phyloP scores from a whole-genome alignment of 23 red algal species.

The Pyropia yezoensis region DNA sequence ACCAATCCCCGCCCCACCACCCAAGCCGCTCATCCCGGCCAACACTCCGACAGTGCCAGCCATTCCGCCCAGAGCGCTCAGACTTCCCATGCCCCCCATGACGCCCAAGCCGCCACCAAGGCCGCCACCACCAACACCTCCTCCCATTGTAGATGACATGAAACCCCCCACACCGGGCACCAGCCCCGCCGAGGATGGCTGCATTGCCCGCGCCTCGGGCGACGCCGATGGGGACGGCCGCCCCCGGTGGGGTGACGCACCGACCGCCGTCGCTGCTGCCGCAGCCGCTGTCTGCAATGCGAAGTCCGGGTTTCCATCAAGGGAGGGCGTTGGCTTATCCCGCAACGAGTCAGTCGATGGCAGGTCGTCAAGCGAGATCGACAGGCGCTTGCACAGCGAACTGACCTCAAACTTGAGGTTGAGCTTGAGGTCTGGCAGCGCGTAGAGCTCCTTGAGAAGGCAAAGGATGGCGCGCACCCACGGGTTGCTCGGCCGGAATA shows the following conservation, averaged over 20 bases:
- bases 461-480: conserved; percentile 78
- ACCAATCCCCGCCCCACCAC: too few relatives aligned
- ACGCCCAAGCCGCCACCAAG: too few relatives aligned
- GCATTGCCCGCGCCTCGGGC: background rate
- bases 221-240: conserved; percentile 31
- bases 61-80: too few relatives aligned
- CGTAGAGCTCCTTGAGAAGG: conserved; percentile 86
- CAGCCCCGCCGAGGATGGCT: too few relatives aligned
- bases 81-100: too few relatives aligned
- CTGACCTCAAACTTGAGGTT: conserved; percentile 94
- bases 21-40: too few relatives aligned
- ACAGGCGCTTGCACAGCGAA: conserved; percentile 69
- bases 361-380: conserved; percentile 53
- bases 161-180: too few relatives aligned
- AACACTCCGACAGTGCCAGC: too few relatives aligned
- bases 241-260: conserved; percentile 11
- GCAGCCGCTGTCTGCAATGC: conserved; percentile 6
- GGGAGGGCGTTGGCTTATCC: conserved; percentile 19
- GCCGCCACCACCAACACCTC: too few relatives aligned
- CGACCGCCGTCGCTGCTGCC: conserved; percentile 16
- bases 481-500: conserved; percentile 95
- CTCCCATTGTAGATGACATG: too few relatives aligned
- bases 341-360: conserved; percentile 51
- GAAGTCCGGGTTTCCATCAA: conserved; percentile 86
- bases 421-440: conserved; percentile 86